Base-by-base conservation (phyloP, 2,329 filamentous ascomycete species). In the Phaeosphaeriaceae sp. region DNA sequence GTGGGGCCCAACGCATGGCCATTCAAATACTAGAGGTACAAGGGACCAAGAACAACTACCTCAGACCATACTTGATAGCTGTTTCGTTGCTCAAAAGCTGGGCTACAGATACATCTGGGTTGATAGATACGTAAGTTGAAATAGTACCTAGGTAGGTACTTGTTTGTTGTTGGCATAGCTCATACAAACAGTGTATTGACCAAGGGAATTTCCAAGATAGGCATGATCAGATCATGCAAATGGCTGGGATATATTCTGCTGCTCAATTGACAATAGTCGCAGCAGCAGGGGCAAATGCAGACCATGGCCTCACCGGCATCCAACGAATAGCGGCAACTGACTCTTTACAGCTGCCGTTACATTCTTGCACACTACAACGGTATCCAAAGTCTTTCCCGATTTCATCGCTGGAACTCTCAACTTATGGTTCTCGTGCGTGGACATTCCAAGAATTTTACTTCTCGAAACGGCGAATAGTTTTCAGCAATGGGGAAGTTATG, bases 241-340 rank as follows among this genome's bases (percentile, higher is more conserved):
- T 57, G 54, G 48, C 50, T 17, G 7, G 38, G 2, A 52, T 57
- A 9, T 57, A 54, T n/a, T 11, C 17, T 12, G 15, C 21, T 28
- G 54, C 51, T 17, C 28, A 51, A 6, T 18, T 57, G 2, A 57
- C 54, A 13, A 52, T 57, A 12, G 44, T 57, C n/a, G 50, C 54
- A 4, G 45, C 51, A 1, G 44, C 42, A 9, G 48, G 47, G 2
- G 54, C 65, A 4, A 45, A 67, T 17, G 56, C 67, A 1, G 16
- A 12, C 4, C 15, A 44, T 20, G 51, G 51, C 2, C 42, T 54
- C 12, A 48, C 48, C 30, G 38, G 47, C 6, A 28, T 54, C 6
- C 16, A 13, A 32, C 12, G 28, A 15, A 5, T 5, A 3, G 7
- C 30, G 7, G 30, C 8, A 6, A 6, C 7, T 16, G 12, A 33